Evolutionary conservation across 345 rosid genomes (phyloP), one percentile per base, ranked within the genome.

Genomic region (Capsella bursapastoris): DNA sequence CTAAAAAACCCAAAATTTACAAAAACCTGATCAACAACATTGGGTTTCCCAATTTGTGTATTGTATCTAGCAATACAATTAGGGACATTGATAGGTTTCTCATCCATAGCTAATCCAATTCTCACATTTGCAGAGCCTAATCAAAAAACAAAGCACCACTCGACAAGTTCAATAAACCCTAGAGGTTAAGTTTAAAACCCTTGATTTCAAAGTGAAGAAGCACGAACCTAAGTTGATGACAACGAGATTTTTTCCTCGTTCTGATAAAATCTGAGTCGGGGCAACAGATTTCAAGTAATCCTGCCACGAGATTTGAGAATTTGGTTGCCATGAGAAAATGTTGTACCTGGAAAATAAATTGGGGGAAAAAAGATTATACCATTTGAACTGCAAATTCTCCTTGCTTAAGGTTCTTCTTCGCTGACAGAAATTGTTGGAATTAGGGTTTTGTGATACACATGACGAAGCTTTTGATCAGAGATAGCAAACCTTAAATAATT

Each of bases 211-310:
- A 68, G 31, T 15, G 31, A 25, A 60, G 51, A 49, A 0, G 43
- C 12, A 37, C 61, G 67, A 62, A 87, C 96, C 98, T 2, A 92
- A 91, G 75, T 95, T 92, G 65, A 95, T 86, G 72, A 94, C 90
- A 45, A 94, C 96, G 40, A 94, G 80, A 71, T 90, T 88, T 64
- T 90, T 84, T 75, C 99, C 99, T 66, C 99, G 87, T 76, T 92
- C 99, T 22, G 88, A 25, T 7, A 95, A 68, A 53, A 95, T 87
- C 72, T 95, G 97, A 49, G 97, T 92, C 13, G 99, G 97, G 3
- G 86, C 84, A 77, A 88, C 97, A 13, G 99, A 83, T 80, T 86
- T 95, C 89, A 95, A 73, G 86, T 95, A 90, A 84, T 95, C 99
- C 99, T 92, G 87, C 27, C 2, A 49, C 12, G 27, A 49, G 27